These are phyloP conservation scores for Tylopilus sp. DNA, from an alignment of 768 basidiomycete genomes.

Conservation along the genomic window DNA sequence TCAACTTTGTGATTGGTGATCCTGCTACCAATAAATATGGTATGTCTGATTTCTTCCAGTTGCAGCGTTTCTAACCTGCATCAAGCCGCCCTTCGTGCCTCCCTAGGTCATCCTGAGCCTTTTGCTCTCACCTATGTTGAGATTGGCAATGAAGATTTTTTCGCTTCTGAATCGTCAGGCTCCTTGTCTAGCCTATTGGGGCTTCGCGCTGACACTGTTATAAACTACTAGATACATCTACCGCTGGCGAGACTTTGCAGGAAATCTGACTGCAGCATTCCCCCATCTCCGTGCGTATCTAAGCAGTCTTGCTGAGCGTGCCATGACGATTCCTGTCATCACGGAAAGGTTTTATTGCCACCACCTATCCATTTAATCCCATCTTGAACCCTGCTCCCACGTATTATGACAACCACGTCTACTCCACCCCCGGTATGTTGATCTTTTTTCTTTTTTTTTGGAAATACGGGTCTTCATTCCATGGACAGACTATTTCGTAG, in stretches of 20 bases:
- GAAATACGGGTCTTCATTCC: not conserved
- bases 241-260: conserved; percentile 49
- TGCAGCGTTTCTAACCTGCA: not conserved
- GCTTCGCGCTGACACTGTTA: not conserved
- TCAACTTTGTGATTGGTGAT: conserved; percentile 62
- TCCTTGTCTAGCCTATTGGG: not conserved
- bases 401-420: conserved; percentile 57
- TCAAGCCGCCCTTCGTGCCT: conserved; percentile 51
- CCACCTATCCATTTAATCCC: conserved; percentile 42
- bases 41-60: conserved; percentile 14
- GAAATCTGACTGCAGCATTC: conserved; percentile 44
- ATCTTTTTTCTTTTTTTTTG: not conserved
- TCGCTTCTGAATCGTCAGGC: conserved; percentile 36
- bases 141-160: conserved; percentile 60
- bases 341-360: conserved; percentile 53
- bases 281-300: conserved; percentile 45
- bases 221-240: conserved; percentile 41
- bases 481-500: conserved; percentile 38
- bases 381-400: conserved; percentile 45
- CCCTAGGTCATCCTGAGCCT: conserved; percentile 52
- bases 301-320: conserved; percentile 6
- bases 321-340: not conserved
- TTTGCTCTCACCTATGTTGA: conserved; percentile 49
- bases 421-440: conserved; percentile 42
- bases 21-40: conserved; percentile 38